Conservation (phyloP, 257 asterid species). For the Solanum microdontum region DNA sequence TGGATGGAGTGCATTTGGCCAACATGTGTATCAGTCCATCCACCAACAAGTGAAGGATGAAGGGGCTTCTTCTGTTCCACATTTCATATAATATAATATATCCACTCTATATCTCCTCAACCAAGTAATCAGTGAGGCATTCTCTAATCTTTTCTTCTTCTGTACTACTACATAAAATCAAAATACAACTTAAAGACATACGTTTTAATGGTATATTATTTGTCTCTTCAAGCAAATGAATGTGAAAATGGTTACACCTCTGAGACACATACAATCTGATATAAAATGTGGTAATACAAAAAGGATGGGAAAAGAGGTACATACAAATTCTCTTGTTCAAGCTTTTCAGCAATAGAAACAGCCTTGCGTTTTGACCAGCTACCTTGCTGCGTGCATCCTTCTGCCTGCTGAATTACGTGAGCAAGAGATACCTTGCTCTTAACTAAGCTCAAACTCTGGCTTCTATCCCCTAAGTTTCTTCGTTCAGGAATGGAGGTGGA, state of each 20-base stretch:
- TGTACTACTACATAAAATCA: background rate
- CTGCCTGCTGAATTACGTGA: constrained; percentile 82
- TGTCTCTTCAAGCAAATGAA: background rate
- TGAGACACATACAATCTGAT: background rate
- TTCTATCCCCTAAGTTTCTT: constrained; percentile 37
- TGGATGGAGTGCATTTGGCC: background rate
- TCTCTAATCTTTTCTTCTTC: background rate
- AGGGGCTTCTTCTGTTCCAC: background rate
- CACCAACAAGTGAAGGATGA: background rate
- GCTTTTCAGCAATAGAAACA: constrained; percentile 88
- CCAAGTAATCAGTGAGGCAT: background rate
- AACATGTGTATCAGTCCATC: background rate
- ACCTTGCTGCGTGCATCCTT: constrained; percentile 46
- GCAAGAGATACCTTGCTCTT: constrained; percentile 86
- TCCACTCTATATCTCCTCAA: background rate
- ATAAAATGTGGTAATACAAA: background rate
- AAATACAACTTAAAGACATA: background rate
- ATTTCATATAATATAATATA: background rate
- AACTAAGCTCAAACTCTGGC: constrained; percentile 65
- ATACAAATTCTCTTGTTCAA: constrained; percentile 89
- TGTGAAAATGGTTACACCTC: background rate
- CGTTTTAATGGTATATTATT: background rate
- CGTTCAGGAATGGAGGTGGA: constrained; percentile 14
- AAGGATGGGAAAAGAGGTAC: constrained; percentile 16
- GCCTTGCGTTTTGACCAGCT: constrained; percentile 92